These are phyloP conservation scores for Populus nigra DNA, from an alignment of 345 rosid species.

Conservation along the genomic window DNA sequence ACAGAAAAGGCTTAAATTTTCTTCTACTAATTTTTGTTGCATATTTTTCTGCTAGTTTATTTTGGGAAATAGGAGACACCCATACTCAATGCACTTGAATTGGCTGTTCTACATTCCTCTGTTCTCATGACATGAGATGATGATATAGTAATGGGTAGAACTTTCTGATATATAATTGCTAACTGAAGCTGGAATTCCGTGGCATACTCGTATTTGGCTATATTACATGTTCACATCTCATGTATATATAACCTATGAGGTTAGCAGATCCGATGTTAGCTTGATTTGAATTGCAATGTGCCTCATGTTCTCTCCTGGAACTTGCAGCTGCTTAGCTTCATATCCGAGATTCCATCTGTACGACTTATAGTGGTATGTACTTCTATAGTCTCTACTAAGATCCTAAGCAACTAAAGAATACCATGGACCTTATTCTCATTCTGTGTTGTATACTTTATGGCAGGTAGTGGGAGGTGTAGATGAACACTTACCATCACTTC, in stretches of 20 bases:
- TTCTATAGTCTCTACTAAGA: conserved; percentile 1
- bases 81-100: too few relatives aligned
- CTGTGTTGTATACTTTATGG: background rate
- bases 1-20: background rate
- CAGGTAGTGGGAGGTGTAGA: conserved; percentile 86
- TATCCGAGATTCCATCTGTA: conserved; percentile 70
- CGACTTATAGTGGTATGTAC: conserved; percentile 69
- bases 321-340: conserved; percentile 72
- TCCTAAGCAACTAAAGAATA: background rate
- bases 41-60: too few relatives aligned
- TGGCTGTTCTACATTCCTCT: too few relatives aligned
- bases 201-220: background rate
- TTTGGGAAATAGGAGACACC: too few relatives aligned
- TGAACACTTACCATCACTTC: conserved; percentile 65
- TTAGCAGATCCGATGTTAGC: background rate
- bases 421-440: background rate
- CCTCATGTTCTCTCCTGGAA: conserved; percentile 15
- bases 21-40: too few relatives aligned
- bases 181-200: background rate
- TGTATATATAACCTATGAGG: too few relatives aligned
- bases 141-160: background rate
- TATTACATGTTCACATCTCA: background rate
- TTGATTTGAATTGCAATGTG: background rate
- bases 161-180: background rate
- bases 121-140: background rate